A percentile compares a stretch with the other conserved stretches of the same genome.
Evolutionary conservation across 148 eudicot genomes (phyloP).

Genomic region (Vaccinium vitisidaea): DNA sequence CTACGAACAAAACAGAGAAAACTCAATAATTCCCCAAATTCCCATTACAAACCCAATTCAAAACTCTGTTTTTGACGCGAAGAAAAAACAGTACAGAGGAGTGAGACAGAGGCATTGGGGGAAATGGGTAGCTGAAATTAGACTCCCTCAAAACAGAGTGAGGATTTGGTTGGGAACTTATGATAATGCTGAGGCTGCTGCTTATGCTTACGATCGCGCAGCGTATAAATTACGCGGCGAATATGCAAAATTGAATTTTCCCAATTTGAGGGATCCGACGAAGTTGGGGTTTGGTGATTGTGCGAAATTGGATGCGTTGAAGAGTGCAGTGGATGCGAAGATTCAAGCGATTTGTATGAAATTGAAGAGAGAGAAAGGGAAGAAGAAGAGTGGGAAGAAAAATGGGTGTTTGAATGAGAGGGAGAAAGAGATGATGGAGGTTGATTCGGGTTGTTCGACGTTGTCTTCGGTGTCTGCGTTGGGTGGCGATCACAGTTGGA

Average conservation of each 20-base stretch:
- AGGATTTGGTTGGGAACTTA: slow-evolving; percentile 96
- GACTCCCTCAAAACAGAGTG: slow-evolving; percentile 90
- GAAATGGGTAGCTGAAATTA: slow-evolving; percentile 95
- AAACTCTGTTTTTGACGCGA: slow-evolving; percentile 8
- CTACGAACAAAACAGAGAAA: slow-evolving; percentile 41
- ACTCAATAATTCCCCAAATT: slow-evolving; percentile 18
- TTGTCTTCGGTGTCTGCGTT: slow-evolving; percentile 26
- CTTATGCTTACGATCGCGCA: slow-evolving; percentile 94
- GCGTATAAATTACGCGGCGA: slow-evolving; percentile 92
- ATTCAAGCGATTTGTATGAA: slow-evolving; percentile 71
- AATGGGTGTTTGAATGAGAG: slow-evolving; percentile 12
- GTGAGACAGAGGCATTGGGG: slow-evolving; percentile 99
- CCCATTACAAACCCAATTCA: slow-evolving; percentile 12
- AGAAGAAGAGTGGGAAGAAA: slow-evolving; percentile 44
- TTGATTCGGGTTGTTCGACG: slow-evolving; percentile 32
- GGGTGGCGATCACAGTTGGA: not conserved
- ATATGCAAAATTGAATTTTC: slow-evolving; percentile 79
- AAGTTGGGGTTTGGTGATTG: slow-evolving; percentile 52
- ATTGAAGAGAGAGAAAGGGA: slow-evolving; percentile 54
- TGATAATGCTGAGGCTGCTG: slow-evolving; percentile 86
- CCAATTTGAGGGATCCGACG: slow-evolving; percentile 54
- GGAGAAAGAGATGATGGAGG: slow-evolving; percentile 25
- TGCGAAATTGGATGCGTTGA: slow-evolving; percentile 52
- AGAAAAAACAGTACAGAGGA: slow-evolving; percentile 88
- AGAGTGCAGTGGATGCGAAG: slow-evolving; percentile 69